phyloP scores from a whole-genome alignment of 805 yeast species.

The Starmerella stigmatis region DNA sequence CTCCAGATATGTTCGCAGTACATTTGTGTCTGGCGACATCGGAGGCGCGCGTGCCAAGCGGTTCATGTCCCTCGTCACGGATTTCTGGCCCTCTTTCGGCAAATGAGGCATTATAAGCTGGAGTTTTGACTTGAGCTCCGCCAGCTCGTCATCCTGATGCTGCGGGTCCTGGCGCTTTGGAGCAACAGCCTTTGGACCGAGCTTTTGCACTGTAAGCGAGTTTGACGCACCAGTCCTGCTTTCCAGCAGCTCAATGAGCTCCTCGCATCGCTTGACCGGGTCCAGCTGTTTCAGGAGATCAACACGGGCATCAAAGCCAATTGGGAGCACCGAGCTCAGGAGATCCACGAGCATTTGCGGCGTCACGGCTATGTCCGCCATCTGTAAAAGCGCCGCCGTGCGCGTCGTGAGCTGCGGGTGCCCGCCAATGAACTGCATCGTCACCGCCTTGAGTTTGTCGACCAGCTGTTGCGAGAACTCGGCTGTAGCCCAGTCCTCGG shows the following conservation, averaged over 20 bases:
- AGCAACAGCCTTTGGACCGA: not conserved
- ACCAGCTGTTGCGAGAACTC: conserved; percentile 1
- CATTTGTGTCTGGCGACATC: conserved; percentile 36
- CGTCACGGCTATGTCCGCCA: conserved; percentile 21
- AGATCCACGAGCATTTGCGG: conserved; percentile 31
- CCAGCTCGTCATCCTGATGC: conserved; percentile 29
- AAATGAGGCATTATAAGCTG: conserved; percentile 19
- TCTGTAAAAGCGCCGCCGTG: conserved; percentile 15
- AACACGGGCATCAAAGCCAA: conserved; percentile 27
- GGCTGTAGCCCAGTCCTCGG: conserved; percentile 6
- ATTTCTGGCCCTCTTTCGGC: conserved; percentile 30
- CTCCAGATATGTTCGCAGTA: conserved; percentile 35
- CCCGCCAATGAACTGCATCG: conserved; percentile 13
- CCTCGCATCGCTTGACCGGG: conserved; percentile 24
- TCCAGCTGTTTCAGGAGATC: conserved; percentile 26
- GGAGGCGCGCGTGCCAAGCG: conserved; percentile 34
- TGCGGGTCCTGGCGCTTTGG: conserved; percentile 21
- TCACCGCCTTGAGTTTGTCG: conserved; percentile 16
- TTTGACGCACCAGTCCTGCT: not conserved
- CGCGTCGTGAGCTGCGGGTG: conserved; percentile 13
- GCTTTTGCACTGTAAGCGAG: conserved; percentile 5
- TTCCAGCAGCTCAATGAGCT: conserved; percentile 15
- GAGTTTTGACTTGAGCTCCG: conserved; percentile 27
- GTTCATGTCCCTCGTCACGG: conserved; percentile 32
- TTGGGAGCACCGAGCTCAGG: conserved; percentile 30